Base-by-base conservation (phyloP, 2,329 filamentous ascomycete species). In the Boeremia lycopersici region DNA sequence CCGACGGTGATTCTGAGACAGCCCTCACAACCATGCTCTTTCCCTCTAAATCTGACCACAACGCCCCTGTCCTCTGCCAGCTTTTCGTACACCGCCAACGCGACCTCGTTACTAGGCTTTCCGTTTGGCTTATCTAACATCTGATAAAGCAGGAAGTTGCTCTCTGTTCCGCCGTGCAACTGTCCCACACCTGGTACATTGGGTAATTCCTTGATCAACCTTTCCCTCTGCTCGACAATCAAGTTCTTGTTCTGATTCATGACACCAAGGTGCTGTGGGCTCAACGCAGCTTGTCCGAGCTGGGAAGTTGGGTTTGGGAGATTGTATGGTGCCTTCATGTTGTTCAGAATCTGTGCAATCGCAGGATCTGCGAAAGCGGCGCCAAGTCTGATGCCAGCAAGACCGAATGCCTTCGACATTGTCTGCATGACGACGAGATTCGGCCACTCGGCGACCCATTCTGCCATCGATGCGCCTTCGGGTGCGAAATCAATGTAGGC, bases 391-490 rank as follows among this genome's bases (percentile, higher is more conserved):
- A 99, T 96, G 45, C 93, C 95, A 4, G 95, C 95, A 70, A 99
- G 84, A 26, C 95, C 95, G 71, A 99, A 99, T 0, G 92, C 95
- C 76, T 99, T 99, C 68, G 90, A 96, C n/a, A 98, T 83, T 1
- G 95, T 99, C 81, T 99, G 95, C 90, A 98, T 91, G 53, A 99
- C 93, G 15, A 97, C 92, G 25, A 99, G 82, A 75, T 99, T 99
- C 45, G 93, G 93, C 86, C 90, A 96, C 69, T 96, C 92, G 31
- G 84, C 82, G 1, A 96, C 93, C 89, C 91, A 96, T 76, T 96
- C 90, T 25, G 95, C 93, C 25, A 98, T 83, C 62, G 90, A 96
- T 36, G 90, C 83, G 25, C 85, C 87, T 42, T 89, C 86, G 6
- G 87, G 86, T 6, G 93, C 89, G 71, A 98, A 99, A 77, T 99